A percentile compares a stretch with the other conserved stretches of the same genome.
Evolutionary conservation across 2,329 filamentous ascomycete genomes (phyloP).

Genomic region (Nemania bipapillata): DNA sequence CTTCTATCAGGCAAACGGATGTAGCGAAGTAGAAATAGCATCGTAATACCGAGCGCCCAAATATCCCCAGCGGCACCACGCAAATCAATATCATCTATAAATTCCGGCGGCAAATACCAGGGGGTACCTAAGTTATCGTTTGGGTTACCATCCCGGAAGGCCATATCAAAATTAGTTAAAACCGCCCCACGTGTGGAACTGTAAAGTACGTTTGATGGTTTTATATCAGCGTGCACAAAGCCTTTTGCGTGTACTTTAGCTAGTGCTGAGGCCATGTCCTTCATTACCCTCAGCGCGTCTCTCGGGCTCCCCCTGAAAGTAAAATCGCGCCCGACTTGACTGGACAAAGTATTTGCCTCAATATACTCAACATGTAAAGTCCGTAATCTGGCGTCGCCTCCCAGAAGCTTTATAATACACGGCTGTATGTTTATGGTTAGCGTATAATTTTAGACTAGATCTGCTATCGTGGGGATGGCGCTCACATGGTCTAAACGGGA

Average conservation of each 20-base stretch:
- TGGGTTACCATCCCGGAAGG: neutral
- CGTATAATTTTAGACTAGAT: neutral
- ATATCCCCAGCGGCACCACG: neutral
- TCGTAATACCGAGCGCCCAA: slow-evolving; percentile 5
- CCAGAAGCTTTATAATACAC: slow-evolving; percentile 1
- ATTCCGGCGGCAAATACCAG: slow-evolving; percentile 20
- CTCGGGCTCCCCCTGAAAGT: neutral
- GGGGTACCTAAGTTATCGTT: neutral
- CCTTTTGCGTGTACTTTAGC: neutral
- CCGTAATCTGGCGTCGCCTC: slow-evolving; percentile 21
- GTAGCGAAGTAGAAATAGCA: neutral
- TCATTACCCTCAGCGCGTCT: slow-evolving; percentile 8
- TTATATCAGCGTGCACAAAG: slow-evolving; percentile 19
- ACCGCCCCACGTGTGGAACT: neutral
- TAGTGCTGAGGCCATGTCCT: slow-evolving; percentile 15
- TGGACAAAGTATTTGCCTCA: neutral
- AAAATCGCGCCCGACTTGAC: too few relatives aligned
- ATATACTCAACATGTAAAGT: slow-evolving; percentile 18
- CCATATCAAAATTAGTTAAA: slow-evolving; percentile 7
- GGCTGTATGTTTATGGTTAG: neutral
- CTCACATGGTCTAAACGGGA: slow-evolving; percentile 8
- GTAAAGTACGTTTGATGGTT: slow-evolving; percentile 23
- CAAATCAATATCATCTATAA: neutral
- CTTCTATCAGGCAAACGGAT: neutral
- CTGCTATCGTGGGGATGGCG: neutral